These are phyloP conservation scores for Epichloe coenophiala DNA, from an alignment of 2,329 filamentous ascomycete species.

Conservation along the genomic window DNA sequence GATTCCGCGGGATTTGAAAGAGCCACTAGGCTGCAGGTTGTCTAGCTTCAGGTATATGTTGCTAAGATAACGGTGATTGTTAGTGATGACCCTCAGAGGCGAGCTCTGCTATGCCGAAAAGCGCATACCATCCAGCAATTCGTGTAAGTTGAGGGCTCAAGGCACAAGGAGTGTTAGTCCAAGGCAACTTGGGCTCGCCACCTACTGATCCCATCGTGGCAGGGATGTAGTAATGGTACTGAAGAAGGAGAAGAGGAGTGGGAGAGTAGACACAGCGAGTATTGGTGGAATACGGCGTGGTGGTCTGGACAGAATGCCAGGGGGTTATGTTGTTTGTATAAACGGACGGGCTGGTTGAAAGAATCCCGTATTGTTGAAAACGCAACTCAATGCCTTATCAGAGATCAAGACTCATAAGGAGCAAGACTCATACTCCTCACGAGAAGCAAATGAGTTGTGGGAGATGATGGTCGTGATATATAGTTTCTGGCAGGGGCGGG, in stretches of 20 bases:
- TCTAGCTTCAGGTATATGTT: conserved; percentile 79
- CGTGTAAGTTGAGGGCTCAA: conserved; percentile 53
- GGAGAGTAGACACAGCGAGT: neutral
- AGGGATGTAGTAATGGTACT: neutral
- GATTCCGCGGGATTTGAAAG: conserved; percentile 73
- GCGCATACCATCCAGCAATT: conserved; percentile 54
- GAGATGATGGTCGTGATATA: conserved; percentile 6
- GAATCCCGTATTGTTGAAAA: conserved; percentile 2
- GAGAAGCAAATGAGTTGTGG: neutral
- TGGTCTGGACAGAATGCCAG: neutral
- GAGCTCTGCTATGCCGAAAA: neutral
- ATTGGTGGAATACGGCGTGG: neutral
- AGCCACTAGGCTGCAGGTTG: conserved; percentile 70
- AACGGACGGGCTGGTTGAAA: conserved; percentile 2
- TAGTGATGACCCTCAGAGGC: neutral
- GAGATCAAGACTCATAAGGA: neutral
- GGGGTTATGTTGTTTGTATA: neutral
- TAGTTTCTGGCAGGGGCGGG: neutral
- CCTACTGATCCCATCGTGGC: conserved; percentile 27
- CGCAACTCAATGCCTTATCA: neutral
- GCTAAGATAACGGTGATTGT: conserved; percentile 21
- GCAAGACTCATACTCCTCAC: neutral
- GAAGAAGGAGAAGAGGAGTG: neutral
- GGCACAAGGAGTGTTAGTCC: conserved; percentile 59
- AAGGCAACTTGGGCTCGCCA: conserved; percentile 37